phyloP scores from a whole-genome alignment of 2,329 filamentous ascomycete genomes.

The Nectriaceae sp. region DNA sequence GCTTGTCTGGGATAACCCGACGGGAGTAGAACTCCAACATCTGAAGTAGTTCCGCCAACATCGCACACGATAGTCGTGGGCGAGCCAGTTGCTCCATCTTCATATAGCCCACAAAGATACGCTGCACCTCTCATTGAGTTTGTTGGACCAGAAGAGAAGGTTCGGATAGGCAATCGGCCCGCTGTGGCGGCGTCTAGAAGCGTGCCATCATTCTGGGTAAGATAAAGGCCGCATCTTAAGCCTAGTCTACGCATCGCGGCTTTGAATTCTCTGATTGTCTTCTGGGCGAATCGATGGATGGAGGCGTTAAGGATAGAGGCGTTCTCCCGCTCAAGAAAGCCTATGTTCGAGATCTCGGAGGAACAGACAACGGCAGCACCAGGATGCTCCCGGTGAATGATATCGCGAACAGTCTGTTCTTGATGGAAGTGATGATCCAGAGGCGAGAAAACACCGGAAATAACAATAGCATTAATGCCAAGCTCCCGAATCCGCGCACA shows the following conservation, averaged over 20 bases:
- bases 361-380: constrained; percentile 47
- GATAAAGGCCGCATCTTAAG: constrained; percentile 54
- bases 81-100: constrained; percentile 23
- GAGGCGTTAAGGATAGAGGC: constrained; percentile 63
- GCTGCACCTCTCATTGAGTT: constrained; percentile 64
- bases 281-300: constrained; percentile 55
- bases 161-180: constrained; percentile 56
- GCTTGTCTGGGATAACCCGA: constrained; percentile 64
- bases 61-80: constrained; percentile 57
- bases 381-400: constrained; percentile 39
- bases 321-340: constrained; percentile 62
- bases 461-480: constrained; percentile 45
- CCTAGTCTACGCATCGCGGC: constrained; percentile 49
- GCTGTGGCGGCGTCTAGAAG: constrained; percentile 54
- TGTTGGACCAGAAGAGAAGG: constrained; percentile 62
- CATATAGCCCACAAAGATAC: constrained; percentile 45
- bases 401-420: constrained; percentile 45
- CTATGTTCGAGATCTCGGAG: constrained; percentile 50
- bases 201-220: constrained; percentile 65
- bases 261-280: constrained; percentile 56
- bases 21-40: constrained; percentile 59
- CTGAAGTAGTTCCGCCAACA: constrained; percentile 65
- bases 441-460: constrained; percentile 51
- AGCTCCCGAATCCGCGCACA: constrained; percentile 37
- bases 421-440: constrained; percentile 48